A percentile compares a stretch with the other conserved stretches of the same genome.
phyloP scores from a whole-genome alignment of 768 basidiomycete species.

The Mycena floridula region DNA sequence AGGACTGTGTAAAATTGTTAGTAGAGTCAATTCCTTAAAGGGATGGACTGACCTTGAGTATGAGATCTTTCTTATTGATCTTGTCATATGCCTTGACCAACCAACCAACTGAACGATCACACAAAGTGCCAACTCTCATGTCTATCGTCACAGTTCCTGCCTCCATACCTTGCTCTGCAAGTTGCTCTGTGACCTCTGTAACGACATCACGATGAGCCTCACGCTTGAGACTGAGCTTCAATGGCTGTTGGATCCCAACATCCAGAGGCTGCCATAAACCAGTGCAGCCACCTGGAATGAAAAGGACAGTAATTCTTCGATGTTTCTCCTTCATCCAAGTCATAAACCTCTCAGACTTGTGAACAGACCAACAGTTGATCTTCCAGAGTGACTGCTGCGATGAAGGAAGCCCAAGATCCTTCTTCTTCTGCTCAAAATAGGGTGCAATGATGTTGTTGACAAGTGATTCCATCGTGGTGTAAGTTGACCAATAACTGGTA shows the following conservation, averaged over 20 bases:
- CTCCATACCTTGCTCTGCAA: constrained; percentile 7
- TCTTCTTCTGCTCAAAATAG: not conserved
- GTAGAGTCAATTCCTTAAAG: not conserved
- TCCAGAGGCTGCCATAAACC: constrained; percentile 23
- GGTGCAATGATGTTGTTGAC: too few relatives aligned
- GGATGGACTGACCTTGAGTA: constrained; percentile 19
- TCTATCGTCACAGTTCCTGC: constrained; percentile 13
- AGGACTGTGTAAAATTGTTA: constrained; percentile 17
- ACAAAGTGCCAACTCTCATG: constrained; percentile 12
- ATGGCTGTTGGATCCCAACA: constrained; percentile 25
- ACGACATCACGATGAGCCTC: constrained; percentile 21
- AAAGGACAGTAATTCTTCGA: constrained; percentile 22
- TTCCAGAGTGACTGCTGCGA: constrained; percentile 14
- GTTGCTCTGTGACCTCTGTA: constrained; percentile 13
- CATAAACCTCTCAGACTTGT: constrained; percentile 26
- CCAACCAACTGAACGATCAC: constrained; percentile 21
- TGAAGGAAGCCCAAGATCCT: not conserved
- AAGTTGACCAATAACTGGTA: too few relatives aligned
- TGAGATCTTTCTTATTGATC: constrained; percentile 18
- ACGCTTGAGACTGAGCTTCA: constrained; percentile 16
- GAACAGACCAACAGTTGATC: constrained; percentile 31
- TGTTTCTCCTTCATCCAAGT: constrained; percentile 25
- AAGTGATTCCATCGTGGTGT: too few relatives aligned
- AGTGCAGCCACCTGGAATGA: constrained; percentile 26
- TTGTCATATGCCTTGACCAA: constrained; percentile 18